Base-by-base conservation (phyloP, 2,329 filamentous ascomycete species). In the Pleoardoris graminearum region DNA sequence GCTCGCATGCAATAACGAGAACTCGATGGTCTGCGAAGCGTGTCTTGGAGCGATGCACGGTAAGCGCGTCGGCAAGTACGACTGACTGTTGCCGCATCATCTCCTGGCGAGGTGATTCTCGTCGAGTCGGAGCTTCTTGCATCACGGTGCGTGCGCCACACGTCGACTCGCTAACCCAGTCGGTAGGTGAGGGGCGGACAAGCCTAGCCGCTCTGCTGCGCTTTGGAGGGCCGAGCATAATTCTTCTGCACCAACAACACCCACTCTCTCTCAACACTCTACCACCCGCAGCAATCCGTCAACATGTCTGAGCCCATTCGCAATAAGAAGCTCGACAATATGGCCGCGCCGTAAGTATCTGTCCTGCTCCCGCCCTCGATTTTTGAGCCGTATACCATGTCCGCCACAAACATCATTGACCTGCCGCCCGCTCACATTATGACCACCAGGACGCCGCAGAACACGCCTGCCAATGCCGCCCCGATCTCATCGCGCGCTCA, bases 401-500 rank as follows among this genome's bases (percentile, higher is more conserved):
- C 63, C 36, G 53, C 59, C 53, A 39, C 60, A 60, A 53, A 57
- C 60, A 50, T 50, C 49, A 62, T 70, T 55, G 57, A 68, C 51
- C 55, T 74, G 64, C 61, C 75, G 55, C 65, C 66, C 48, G 63
- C 65, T 68, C 60, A 70, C 61, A 54, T 57, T 53, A 39, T 51
- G 22, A 51, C 63, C 46, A 56, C 72, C 76, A 97, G 94, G 70
- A 99, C 94, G 72, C 94, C 94, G 71, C 94, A 99, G 80, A 99
- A 99, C 82, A 99, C 94, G 51, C 94, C 94, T 65, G 89, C 91
- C 63, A 91, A 86, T 79, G 92, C 93, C 80, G 94, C 95, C 64
- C 94, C 94, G 62, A 97, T 99, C 78, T 96, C 92, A 48, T 97
- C 93, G 58, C 93, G 94, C 77, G 94, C 95, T 66, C 91, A 96